Conservation (phyloP, 805 yeast genomes). For the Zygoascus ofunaensis region DNA sequence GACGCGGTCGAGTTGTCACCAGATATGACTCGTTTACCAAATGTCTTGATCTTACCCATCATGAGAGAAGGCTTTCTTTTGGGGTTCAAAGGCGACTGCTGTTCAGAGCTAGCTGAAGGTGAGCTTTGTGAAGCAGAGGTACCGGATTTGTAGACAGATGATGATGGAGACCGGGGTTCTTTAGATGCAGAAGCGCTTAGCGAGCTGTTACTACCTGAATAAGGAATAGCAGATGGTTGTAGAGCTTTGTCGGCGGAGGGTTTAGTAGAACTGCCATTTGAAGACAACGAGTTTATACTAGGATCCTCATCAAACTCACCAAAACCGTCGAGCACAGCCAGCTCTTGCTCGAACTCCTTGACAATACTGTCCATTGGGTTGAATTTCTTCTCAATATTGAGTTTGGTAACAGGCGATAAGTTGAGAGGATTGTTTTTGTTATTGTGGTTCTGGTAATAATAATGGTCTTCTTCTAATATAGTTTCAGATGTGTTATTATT, state of each 20-base stretch:
- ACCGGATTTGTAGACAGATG: neutral
- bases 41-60: neutral
- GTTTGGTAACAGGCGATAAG: neutral
- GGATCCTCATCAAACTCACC: neutral
- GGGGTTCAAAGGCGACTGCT: neutral
- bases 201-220: neutral
- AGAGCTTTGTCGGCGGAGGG: neutral
- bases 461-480: too few relatives aligned
- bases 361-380: neutral
- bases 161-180: neutral
- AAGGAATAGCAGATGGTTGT: constrained; percentile 2
- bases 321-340: constrained; percentile 1
- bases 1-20: too few relatives aligned
- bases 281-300: too few relatives aligned
- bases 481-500: too few relatives aligned
- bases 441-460: too few relatives aligned
- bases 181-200: neutral
- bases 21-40: constrained; percentile 1
- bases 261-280: neutral
- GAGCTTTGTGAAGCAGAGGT: neutral
- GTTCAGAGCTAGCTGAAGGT: too few relatives aligned
- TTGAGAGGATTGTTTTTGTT: neutral
- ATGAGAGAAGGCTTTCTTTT: neutral
- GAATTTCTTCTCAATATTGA: neutral
- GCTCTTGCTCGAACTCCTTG: constrained; percentile 3